A percentile compares a stretch with the other conserved stretches of the same genome.
phyloP scores from a whole-genome alignment of 1,284 basidiomycete species.

The Vanrija pseudolonga region DNA sequence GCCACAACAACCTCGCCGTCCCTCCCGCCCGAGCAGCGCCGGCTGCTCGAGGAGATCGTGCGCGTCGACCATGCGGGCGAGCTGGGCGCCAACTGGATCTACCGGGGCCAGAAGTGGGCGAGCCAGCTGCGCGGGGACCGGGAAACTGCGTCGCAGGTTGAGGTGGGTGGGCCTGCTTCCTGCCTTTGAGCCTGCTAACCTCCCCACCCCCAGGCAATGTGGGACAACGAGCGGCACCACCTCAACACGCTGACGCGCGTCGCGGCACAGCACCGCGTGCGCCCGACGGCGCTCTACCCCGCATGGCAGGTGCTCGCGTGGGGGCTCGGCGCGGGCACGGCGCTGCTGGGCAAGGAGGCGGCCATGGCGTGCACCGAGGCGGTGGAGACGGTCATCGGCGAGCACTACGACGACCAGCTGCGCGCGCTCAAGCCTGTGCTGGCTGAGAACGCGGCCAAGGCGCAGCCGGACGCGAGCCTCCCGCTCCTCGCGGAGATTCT shows the following conservation, averaged over 20 bases:
- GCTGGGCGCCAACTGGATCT: conserved; percentile 89
- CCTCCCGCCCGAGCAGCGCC: conserved; percentile 35
- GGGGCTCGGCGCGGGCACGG: conserved; percentile 77
- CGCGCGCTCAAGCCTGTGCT: conserved; percentile 34
- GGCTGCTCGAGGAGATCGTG: conserved; percentile 52
- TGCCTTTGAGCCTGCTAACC: not conserved
- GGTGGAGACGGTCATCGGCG: conserved; percentile 94
- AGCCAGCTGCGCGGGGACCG: conserved; percentile 64
- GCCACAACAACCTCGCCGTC: conserved; percentile 34
- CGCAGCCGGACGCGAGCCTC: conserved; percentile 65
- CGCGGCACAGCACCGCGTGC: conserved; percentile 73
- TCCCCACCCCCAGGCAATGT: conserved; percentile 71
- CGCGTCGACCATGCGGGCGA: conserved; percentile 91
- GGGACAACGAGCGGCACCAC: conserved; percentile 94
- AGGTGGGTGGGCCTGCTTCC: conserved; percentile 54
- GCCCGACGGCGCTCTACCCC: conserved; percentile 78
- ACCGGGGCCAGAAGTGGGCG: conserved; percentile 67
- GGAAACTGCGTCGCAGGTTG: conserved; percentile 64
- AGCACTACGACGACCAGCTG: conserved; percentile 83
- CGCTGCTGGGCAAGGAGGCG: conserved; percentile 82
- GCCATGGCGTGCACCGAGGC: conserved; percentile 99
- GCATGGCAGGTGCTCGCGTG: conserved; percentile 82
- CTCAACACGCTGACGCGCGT: conserved; percentile 78
- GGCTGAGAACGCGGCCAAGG: conserved; percentile 37
- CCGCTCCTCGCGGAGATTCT: conserved; percentile 71